Conservation (phyloP, 768 basidiomycete species). For the Lentinula guzmanii region DNA sequence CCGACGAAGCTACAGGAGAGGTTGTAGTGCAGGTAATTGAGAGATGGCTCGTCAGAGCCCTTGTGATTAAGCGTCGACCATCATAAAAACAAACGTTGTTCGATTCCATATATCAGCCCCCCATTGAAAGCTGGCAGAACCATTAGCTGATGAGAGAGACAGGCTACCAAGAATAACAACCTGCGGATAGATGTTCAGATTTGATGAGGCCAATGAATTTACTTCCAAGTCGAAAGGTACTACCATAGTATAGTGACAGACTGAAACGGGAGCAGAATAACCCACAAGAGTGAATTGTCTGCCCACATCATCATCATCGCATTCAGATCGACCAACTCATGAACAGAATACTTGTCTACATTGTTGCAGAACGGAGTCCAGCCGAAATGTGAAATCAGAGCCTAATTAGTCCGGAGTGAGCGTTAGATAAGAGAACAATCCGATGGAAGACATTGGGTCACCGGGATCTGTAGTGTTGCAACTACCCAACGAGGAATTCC, state of each 20-base stretch:
- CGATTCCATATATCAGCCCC: conserved; percentile 48
- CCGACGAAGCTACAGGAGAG: conserved; percentile 16
- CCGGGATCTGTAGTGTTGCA: conserved; percentile 48
- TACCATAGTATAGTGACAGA: too few relatives aligned
- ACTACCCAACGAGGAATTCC: conserved; percentile 24
- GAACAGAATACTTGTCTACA: conserved; percentile 41
- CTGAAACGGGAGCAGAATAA: conserved; percentile 19
- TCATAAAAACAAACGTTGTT: conserved; percentile 50
- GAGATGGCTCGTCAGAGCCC: conserved; percentile 49
- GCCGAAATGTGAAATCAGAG: conserved; percentile 38
- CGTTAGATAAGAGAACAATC: not conserved
- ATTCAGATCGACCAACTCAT: conserved; percentile 4
- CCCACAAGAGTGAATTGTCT: conserved; percentile 43
- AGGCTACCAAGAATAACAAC: conserved; percentile 55
- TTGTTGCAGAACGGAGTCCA: conserved; percentile 51
- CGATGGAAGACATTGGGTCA: conserved; percentile 11
- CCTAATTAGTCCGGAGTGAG: conserved; percentile 15
- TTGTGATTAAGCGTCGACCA: conserved; percentile 44
- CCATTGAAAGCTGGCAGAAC: conserved; percentile 45
- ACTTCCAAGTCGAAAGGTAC: conserved; percentile 22
- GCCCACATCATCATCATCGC: not conserved
- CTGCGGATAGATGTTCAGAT: conserved; percentile 20
- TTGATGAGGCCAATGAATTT: not conserved
- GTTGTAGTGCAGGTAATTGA: conserved; percentile 47
- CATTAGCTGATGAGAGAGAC: conserved; percentile 32